Evolutionary conservation across 148 eudicot species (phyloP).

Genomic region (Limonium bicolor): DNA sequence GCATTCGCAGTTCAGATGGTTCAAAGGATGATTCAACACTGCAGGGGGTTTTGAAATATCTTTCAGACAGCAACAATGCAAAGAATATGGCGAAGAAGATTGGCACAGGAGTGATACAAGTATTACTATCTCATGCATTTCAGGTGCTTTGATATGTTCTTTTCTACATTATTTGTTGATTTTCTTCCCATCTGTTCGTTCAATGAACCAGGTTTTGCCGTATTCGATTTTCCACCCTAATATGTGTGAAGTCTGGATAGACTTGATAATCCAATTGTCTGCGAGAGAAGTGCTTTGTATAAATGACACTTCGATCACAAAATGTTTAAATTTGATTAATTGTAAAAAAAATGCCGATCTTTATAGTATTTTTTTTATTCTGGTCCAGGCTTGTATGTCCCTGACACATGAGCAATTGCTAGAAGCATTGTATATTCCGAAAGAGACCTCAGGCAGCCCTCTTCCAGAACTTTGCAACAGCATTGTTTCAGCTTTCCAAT

Average conservation of each 20-base stretch:
- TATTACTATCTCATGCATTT: constrained; percentile 61
- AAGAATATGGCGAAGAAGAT: constrained; percentile 54
- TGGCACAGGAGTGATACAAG: constrained; percentile 41
- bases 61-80: constrained; percentile 30
- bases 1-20: constrained; percentile 38
- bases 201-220: neutral
- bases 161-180: neutral
- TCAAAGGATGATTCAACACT: constrained; percentile 25
- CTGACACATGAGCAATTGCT: constrained; percentile 22
- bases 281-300: too few relatives aligned
- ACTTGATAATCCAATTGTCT: too few relatives aligned
- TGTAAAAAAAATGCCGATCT: too few relatives aligned
- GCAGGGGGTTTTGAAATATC: constrained; percentile 38
- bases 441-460: constrained; percentile 22
- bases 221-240: neutral
- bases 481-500: constrained; percentile 47
- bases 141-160: constrained; percentile 31
- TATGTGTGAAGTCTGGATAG: too few relatives aligned
- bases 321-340: too few relatives aligned
- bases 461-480: constrained; percentile 35
- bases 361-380: neutral
- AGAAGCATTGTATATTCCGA: constrained; percentile 19
- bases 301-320: too few relatives aligned
- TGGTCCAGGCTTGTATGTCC: constrained; percentile 59
- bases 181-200: neutral